Conservation (phyloP, 2,329 filamentous ascomycete species). For the Trichoderma guizhouense region DNA sequence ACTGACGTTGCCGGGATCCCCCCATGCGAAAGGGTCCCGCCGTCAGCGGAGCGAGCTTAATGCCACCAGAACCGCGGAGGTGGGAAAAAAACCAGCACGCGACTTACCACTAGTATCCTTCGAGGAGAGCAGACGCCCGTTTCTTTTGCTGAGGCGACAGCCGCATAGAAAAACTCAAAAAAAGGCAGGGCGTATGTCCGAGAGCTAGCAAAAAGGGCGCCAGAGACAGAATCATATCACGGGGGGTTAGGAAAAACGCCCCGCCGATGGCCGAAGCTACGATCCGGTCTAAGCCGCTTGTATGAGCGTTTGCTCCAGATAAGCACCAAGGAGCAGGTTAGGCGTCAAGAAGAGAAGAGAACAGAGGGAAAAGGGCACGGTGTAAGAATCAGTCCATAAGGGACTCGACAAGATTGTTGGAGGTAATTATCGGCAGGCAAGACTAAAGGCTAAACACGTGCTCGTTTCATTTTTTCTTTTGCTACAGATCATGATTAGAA, state of each 20-base stretch:
- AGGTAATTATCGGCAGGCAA: conserved; percentile 13
- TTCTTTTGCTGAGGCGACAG: background rate
- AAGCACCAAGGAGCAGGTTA: background rate
- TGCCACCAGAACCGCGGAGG: background rate
- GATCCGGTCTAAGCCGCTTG: conserved; percentile 8
- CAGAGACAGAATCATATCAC: background rate
- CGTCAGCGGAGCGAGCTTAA: conserved; percentile 3
- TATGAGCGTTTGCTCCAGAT: background rate
- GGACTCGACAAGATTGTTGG: background rate
- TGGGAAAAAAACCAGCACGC: background rate
- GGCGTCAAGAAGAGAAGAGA: background rate
- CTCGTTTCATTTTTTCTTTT: conserved; percentile 13
- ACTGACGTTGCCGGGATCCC: background rate
- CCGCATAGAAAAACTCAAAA: background rate
- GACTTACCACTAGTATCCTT: background rate
- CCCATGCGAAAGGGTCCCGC: background rate
- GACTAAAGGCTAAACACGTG: conserved; percentile 9
- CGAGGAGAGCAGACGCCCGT: background rate
- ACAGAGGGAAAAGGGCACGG: background rate
- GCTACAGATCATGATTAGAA: conserved; percentile 17
- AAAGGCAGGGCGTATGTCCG: background rate
- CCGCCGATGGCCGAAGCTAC: conserved; percentile 13
- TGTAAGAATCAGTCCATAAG: background rate
- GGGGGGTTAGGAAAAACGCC: conserved; percentile 11
- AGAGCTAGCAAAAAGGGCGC: conserved; percentile 2